Base-by-base conservation (phyloP, 106 monocot species). In the Apostasia ramifera region DNA sequence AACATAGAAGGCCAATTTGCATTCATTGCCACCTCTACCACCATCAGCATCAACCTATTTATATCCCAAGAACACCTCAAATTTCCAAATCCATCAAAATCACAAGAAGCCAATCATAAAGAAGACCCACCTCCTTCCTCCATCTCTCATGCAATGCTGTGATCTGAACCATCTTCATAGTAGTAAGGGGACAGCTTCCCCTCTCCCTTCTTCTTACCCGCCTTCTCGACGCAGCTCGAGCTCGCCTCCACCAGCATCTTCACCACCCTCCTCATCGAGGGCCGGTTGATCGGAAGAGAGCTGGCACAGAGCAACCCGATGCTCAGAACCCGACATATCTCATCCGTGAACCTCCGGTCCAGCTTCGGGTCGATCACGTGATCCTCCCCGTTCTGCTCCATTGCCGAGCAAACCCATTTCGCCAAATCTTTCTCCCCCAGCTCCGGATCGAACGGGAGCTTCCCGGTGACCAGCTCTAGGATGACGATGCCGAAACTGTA, bases 181-280 rank as follows among this genome's bases (percentile, higher is more conserved):
- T 78, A 72, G 44, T 70, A 76, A 0, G 77, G 77, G 2, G 78
- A 72, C 1, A 72, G 71, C 59, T 78, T 78, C 11, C 71, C 78
- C 5, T 67, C 63, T 53, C 66, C 71, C 38, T 39, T 70, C 41
- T 59, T 59, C 0, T 47, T 2, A 13, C 14, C 62, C 44, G 55
- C n/a, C 10, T 70, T 57, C 47, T 66, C 49, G 1, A 52, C 80
- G 0, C 58, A 10, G 7, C 43, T 13, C 0, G 66, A 10, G 7
- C 43, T 13, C 55, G 64, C 73, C 44, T 74, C 81, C 5, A 65
- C 68, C 42, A 85, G 67, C 81, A 85, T 77, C 67, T 81, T 85
- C n/a, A 78, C 81, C 4, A 81, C 85, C 67, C 59, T 75, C 40
- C 78, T 56, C 85, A 85, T 85, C n/a, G 81, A 66, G 0, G 85